A percentile compares a stretch with the other conserved stretches of the same genome.
These are phyloP conservation scores for Wallacemonas collosoma DNA, from an alignment of 208 protist genomes.

Conservation along the genomic window DNA sequence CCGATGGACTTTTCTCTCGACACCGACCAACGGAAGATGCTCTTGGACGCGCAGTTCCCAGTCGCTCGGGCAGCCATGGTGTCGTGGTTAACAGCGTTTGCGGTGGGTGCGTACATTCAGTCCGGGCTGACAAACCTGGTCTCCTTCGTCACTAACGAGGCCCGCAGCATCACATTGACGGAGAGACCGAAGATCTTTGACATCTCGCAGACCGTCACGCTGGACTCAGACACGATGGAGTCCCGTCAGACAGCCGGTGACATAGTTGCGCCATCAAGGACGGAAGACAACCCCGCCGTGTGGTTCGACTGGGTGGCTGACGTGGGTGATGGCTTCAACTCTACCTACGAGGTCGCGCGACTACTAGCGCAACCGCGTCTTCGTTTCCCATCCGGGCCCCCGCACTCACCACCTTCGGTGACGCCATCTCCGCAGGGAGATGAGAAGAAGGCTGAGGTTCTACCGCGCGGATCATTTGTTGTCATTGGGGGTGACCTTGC, in stretches of 20 bases:
- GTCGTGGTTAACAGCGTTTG: slow-evolving; percentile 81
- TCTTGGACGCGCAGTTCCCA: slow-evolving; percentile 40
- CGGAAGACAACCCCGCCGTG: slow-evolving; percentile 15
- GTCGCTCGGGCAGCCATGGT: slow-evolving; percentile 77
- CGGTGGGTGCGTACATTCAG: slow-evolving; percentile 64
- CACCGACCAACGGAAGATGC: slow-evolving; percentile 21
- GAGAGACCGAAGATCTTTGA: slow-evolving; percentile 62
- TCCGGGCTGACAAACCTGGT: slow-evolving; percentile 38
- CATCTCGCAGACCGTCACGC: slow-evolving; percentile 9
- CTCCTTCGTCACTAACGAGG: slow-evolving; percentile 71
- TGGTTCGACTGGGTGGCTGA: slow-evolving; percentile 58
- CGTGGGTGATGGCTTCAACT: slow-evolving; percentile 62
- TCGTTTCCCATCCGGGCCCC: background rate
- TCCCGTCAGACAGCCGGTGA: no score
- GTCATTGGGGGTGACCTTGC: slow-evolving; percentile 83
- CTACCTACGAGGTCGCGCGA: slow-evolving; percentile 52
- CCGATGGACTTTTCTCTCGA: slow-evolving; percentile 24
- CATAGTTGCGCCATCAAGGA: background rate
- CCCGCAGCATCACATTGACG: slow-evolving; percentile 47
- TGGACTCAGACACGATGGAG: background rate
- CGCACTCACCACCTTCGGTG: background rate
- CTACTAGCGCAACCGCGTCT: slow-evolving; percentile 38
- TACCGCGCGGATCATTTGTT: slow-evolving; percentile 79
- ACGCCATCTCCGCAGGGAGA: no score
- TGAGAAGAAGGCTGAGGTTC: background rate